Percentiles rank a stretch among this genome's conserved stretches.
These are phyloP conservation scores for Aspergillus biplanus DNA, from an alignment of 495 filamentous ascomycete species.

Conservation along the genomic window DNA sequence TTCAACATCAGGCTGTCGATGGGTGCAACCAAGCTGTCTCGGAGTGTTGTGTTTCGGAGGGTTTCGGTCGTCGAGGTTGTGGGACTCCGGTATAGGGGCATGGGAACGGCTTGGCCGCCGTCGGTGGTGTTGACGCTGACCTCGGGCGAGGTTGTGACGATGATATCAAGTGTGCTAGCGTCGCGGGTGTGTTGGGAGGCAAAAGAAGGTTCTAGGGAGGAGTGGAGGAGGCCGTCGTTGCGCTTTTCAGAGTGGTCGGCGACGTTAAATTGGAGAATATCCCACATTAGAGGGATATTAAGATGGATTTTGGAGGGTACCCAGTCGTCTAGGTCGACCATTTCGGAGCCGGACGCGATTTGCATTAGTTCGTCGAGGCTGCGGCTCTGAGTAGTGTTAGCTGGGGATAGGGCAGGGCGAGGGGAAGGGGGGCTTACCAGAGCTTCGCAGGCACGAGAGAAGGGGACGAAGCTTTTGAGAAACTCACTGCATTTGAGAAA, in stretches of 20 bases:
- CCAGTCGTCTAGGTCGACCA: conserved; percentile 46
- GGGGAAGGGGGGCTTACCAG: conserved; percentile 32
- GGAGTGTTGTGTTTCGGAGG: conserved; percentile 27
- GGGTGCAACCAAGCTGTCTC: conserved; percentile 41
- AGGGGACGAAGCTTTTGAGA: conserved; percentile 43
- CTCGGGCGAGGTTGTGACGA: conserved; percentile 49
- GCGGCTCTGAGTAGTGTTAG: conserved; percentile 30
- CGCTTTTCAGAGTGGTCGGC: conserved; percentile 26
- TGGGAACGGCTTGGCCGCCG: conserved; percentile 46
- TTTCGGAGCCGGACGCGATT: conserved; percentile 48
- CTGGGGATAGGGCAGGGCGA: background rate
- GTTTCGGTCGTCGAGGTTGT: conserved; percentile 26
- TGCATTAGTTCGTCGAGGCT: conserved; percentile 47
- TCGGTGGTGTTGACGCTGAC: conserved; percentile 49
- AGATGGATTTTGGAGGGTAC: conserved; percentile 50
- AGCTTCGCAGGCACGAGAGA: conserved; percentile 42
- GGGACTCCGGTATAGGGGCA: conserved; percentile 35
- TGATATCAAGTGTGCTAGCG: conserved; percentile 44
- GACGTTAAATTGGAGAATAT: conserved; percentile 47
- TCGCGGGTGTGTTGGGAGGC: background rate
- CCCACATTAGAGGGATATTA: conserved; percentile 56
- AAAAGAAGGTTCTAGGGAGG: conserved; percentile 35
- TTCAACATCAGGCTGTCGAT: conserved; percentile 51
- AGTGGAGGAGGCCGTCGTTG: conserved; percentile 36
- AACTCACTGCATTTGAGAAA: conserved; percentile 50